A percentile compares a stretch with the other conserved stretches of the same genome.
These are phyloP conservation scores for Polychytrium aggregatum DNA, from an alignment of 192 early-diverging fungal species.

Conservation along the genomic window DNA sequence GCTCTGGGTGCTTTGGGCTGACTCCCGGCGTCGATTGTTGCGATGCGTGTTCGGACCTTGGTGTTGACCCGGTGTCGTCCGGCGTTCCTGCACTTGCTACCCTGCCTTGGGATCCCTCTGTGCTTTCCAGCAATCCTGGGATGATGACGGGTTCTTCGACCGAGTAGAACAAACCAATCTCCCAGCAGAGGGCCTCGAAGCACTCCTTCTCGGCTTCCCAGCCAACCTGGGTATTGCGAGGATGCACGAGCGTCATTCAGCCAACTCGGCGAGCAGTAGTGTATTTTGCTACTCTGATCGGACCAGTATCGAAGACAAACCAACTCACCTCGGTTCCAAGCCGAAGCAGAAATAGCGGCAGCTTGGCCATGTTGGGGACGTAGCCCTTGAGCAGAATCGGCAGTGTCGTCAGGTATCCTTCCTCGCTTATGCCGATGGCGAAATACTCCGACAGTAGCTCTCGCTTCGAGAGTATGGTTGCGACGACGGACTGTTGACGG, in stretches of 20 bases:
- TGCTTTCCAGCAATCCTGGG: neutral
- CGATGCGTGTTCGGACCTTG: neutral
- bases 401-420: slow-evolving; percentile 52
- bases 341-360: slow-evolving; percentile 73
- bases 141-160: slow-evolving; percentile 21
- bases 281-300: slow-evolving; percentile 2
- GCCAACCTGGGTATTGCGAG: slow-evolving; percentile 43
- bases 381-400: slow-evolving; percentile 78
- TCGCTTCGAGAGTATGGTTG: slow-evolving; percentile 20
- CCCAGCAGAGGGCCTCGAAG: slow-evolving; percentile 60
- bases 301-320: too few species aligned
- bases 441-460: slow-evolving; percentile 92
- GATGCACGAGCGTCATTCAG: neutral
- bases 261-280: neutral
- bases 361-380: slow-evolving; percentile 69
- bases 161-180: slow-evolving; percentile 55
- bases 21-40: neutral
- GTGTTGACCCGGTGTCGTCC: neutral
- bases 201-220: slow-evolving; percentile 81
- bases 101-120: too few species aligned
- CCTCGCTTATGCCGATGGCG: slow-evolving; percentile 52
- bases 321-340: slow-evolving; percentile 56
- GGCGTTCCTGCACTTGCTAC: neutral
- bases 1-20: slow-evolving; percentile 1
- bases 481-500: slow-evolving; percentile 1